Conservation (phyloP, 805 yeast species). For the Kluyveromyces lactis region DNA sequence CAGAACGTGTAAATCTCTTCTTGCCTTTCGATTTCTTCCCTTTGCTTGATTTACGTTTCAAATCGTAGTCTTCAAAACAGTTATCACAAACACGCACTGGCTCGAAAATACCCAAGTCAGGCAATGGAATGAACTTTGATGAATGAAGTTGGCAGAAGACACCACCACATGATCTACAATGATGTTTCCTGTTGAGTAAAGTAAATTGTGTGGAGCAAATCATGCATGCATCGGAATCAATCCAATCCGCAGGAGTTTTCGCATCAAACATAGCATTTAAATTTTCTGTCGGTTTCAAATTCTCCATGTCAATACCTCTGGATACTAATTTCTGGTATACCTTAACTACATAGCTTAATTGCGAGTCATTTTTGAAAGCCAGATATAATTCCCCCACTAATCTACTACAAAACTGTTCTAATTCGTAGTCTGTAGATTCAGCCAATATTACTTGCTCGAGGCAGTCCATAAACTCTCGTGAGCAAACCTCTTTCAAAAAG, state of each 20-base stretch:
- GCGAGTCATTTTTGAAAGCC: conserved; percentile 61
- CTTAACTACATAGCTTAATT: conserved; percentile 54
- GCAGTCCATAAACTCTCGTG: conserved; percentile 81
- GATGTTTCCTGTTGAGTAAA: conserved; percentile 84
- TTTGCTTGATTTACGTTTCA: conserved; percentile 25
- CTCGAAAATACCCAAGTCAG: conserved; percentile 76
- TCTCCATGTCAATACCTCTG: conserved; percentile 54
- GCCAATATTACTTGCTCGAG: conserved; percentile 41
- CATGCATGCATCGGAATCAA: conserved; percentile 93
- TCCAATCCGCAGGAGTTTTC: conserved; percentile 95
- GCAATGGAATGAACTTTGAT: conserved; percentile 59
- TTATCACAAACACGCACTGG: conserved; percentile 93
- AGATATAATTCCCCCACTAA: conserved; percentile 71
- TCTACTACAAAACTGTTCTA: conserved; percentile 51
- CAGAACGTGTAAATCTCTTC: conserved; percentile 17
- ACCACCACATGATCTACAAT: conserved; percentile 96
- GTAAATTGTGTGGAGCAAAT: conserved; percentile 76
- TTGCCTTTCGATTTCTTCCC: conserved; percentile 18
- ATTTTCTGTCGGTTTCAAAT: conserved; percentile 19
- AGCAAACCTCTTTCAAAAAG: conserved; percentile 67
- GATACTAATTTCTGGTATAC: conserved; percentile 50
- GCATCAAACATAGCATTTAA: conserved; percentile 63
- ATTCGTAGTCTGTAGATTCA: conserved; percentile 38
- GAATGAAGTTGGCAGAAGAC: conserved; percentile 85
- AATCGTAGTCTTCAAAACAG: conserved; percentile 57